Evolutionary conservation across 2,329 filamentous ascomycete genomes (phyloP), one percentile per base, ranked within the genome.

Genomic region (Metarhizium robertsii): DNA sequence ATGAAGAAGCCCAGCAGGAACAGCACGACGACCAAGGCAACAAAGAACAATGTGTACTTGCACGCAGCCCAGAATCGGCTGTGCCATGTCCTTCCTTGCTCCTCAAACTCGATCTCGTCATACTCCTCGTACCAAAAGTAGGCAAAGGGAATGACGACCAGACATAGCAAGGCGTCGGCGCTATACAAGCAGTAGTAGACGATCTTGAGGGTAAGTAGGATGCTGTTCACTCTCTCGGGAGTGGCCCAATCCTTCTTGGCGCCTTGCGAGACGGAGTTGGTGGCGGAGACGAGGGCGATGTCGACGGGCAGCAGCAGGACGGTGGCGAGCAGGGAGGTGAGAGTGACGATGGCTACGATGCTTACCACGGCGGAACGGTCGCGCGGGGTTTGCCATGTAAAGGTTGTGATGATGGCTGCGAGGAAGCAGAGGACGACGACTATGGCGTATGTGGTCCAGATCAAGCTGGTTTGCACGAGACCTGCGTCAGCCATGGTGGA

Each of bases 81-180:
- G 6, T 78, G 79, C 57, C 87, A 71, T 2, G 87, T 87, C 67
- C 92, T 86, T 34, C 82, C 84, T 36, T 90, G 88, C 64, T 95
- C 89, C 64, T 95, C 89, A 38, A 86, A 80, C 58, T 91, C 91
- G 20, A 92, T 86, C 72, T 96, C 91, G 65, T 96, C 92, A 61
- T 95, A 95, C 71, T 97, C 94, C 70, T 99, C 94, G 66, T 95
- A 94, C 84, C 88, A 96, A 70, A 99, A 99, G 75, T 99, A 99
- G 50, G 92, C 87, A 67, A 99, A 99, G 0, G 94, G 94, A 20
- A 97, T 87, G 48, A 96, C 81, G 18, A 97, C 70, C 49, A 99
- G 77, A 66, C 94, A 99, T 11, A 99, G 81, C 6, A 96, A 69
- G 1, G 91, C 89, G 70, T 99, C 94, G 61, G 96, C 76, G 63